Evolutionary conservation across 768 basidiomycete species (phyloP), one percentile per base, ranked within the genome.

Genomic region (Pholiota conissans): DNA sequence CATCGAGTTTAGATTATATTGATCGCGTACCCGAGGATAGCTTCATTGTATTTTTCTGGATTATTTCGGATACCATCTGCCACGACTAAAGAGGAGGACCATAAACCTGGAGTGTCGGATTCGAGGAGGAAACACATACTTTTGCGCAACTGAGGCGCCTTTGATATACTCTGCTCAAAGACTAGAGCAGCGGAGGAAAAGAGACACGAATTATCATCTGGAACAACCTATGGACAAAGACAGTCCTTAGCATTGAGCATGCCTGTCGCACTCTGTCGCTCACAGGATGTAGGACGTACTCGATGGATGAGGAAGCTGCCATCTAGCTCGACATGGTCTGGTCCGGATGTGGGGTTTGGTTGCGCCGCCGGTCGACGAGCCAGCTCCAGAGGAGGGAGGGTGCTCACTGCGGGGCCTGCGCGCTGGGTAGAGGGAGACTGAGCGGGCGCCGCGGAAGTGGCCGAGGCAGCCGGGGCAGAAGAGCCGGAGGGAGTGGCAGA

Each of bases 201-300:
- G 28, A 98, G 76, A 71, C 96, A 98, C 1, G 93, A 91, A 66
- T 98, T 98, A 73, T 98, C 96, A 66, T 98, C 96, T n/a, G 95
- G 95, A 16, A 96, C 93, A 55, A 94, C 80, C 84, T 91, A 61
- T 34, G 9, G 46, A 14, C n/a, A 49, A 22, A 28, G 13, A 37
- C 24, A 26, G n/a, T n/a, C n/a, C n/a, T n/a, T n/a, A n/a, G n/a
- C n/a, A n/a, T n/a, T n/a, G n/a, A n/a, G n/a, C n/a, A n/a, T n/a
- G n/a, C n/a, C n/a, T n/a, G n/a, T n/a, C n/a, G n/a, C n/a, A n/a
- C n/a, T n/a, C n/a, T n/a, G n/a, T n/a, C n/a, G 18, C 26, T 54
- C 10, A 22, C 20, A 18, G 5, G 29, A 11, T 26, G n/a, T 32
- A 46, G 35, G 13, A 58, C 72, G 18, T 67, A 91, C 92, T 58